Evolutionary conservation across 495 filamentous ascomycete genomes (phyloP).

Genomic region (Cetradonia linearis): DNA sequence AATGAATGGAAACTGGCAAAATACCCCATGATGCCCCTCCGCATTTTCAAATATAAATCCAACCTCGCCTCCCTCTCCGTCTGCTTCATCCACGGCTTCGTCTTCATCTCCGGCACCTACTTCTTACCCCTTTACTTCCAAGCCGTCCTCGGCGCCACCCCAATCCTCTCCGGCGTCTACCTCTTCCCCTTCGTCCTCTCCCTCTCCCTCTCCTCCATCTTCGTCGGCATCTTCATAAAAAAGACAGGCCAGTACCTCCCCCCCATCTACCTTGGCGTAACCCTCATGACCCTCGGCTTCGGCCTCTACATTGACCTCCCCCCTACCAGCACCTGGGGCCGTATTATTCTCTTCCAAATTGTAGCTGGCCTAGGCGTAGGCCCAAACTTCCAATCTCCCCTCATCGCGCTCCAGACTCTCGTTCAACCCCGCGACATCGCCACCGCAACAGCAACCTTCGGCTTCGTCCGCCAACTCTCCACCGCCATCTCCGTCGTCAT

Average conservation of each 20-base stretch:
- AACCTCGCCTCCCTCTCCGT: slow-evolving; percentile 36
- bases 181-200: slow-evolving; percentile 63
- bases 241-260: slow-evolving; percentile 51
- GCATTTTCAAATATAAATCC: slow-evolving; percentile 45
- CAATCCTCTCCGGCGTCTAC: slow-evolving; percentile 70
- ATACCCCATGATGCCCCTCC: slow-evolving; percentile 60
- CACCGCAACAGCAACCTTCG: slow-evolving; percentile 42
- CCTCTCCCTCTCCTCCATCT: slow-evolving; percentile 47
- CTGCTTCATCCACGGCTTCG: slow-evolving; percentile 33
- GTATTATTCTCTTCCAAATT: slow-evolving; percentile 45
- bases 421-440: slow-evolving; percentile 43
- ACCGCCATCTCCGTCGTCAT: slow-evolving; percentile 45
- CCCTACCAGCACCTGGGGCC: slow-evolving; percentile 37
- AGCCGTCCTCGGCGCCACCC: slow-evolving; percentile 54
- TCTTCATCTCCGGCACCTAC: slow-evolving; percentile 39
- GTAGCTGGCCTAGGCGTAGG: slow-evolving; percentile 46
- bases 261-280: slow-evolving; percentile 40
- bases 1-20: slow-evolving; percentile 58
- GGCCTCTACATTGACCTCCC: slow-evolving; percentile 43
- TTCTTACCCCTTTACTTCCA: slow-evolving; percentile 48
- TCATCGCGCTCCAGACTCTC: slow-evolving; percentile 48
- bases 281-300: slow-evolving; percentile 45
- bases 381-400: slow-evolving; percentile 47
- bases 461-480: slow-evolving; percentile 42
- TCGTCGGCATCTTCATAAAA: slow-evolving; percentile 58